These are phyloP conservation scores for Penicillium sp. DNA, from an alignment of 2,329 filamentous ascomycete species.

Conservation along the genomic window DNA sequence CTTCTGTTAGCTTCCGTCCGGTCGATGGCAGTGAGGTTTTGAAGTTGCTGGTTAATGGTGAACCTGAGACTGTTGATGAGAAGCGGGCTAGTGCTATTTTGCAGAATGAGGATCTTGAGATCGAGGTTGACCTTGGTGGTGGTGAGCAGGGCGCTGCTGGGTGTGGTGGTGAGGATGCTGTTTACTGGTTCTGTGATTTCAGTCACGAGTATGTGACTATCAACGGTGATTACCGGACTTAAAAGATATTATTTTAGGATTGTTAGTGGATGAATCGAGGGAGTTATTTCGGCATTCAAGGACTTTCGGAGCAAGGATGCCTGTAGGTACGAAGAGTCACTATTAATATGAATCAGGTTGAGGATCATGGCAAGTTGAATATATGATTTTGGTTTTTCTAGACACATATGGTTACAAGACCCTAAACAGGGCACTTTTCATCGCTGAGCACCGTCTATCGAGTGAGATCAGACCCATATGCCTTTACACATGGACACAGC, in stretches of 20 bases:
- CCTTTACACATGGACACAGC: constrained; percentile 6
- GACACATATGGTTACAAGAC: constrained; percentile 39
- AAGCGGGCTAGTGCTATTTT: constrained; percentile 59
- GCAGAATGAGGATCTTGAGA: constrained; percentile 63
- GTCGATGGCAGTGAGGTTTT: constrained; percentile 57
- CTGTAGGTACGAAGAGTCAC: background rate
- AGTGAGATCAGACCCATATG: constrained; percentile 6
- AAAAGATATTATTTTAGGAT: constrained; percentile 2
- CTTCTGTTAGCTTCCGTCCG: constrained; percentile 62
- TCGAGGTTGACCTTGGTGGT: constrained; percentile 59
- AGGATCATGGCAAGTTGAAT: constrained; percentile 18
- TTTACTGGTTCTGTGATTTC: constrained; percentile 68
- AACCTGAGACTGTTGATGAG: constrained; percentile 64
- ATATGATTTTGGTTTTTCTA: constrained; percentile 30
- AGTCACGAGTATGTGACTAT: constrained; percentile 70
- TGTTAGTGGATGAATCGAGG: background rate
- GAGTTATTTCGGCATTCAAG: background rate
- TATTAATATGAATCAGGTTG: background rate
- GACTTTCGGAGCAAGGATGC: background rate
- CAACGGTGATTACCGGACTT: constrained; percentile 67
- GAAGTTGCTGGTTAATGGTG: constrained; percentile 60
- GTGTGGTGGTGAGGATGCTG: constrained; percentile 52
- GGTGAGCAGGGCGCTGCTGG: constrained; percentile 43
- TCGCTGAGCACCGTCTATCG: constrained; percentile 21
- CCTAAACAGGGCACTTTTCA: constrained; percentile 29